These are phyloP conservation scores for Mucor circinelloides DNA, from an alignment of 371 early-diverging fungal species.

Conservation along the genomic window DNA sequence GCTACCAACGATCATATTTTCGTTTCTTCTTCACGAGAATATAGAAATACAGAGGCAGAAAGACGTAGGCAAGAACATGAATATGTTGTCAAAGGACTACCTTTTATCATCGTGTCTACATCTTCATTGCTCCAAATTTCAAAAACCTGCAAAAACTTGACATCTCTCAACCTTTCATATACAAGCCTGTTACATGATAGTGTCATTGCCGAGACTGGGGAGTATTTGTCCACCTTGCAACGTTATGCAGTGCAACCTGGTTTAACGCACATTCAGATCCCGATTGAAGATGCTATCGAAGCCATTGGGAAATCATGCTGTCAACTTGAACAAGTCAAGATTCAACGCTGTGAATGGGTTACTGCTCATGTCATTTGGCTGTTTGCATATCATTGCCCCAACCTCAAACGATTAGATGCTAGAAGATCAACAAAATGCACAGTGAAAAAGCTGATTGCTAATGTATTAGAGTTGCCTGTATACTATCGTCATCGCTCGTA, in stretches of 20 bases:
- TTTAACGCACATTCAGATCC: slow-evolving; percentile 53
- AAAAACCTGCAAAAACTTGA: slow-evolving; percentile 49
- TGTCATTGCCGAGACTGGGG: slow-evolving; percentile 58
- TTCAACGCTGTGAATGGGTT: slow-evolving; percentile 65
- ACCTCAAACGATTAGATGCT: slow-evolving; percentile 47
- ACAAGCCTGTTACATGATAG: slow-evolving; percentile 53
- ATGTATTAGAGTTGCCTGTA: slow-evolving; percentile 17
- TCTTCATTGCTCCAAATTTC: slow-evolving; percentile 62
- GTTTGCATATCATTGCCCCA: slow-evolving; percentile 44
- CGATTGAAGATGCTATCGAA: slow-evolving; percentile 46
- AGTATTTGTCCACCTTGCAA: slow-evolving; percentile 61
- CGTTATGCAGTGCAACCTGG: slow-evolving; percentile 55
- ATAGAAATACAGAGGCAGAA: neutral
- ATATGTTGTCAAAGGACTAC: slow-evolving; percentile 19
- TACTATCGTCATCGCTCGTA: neutral
- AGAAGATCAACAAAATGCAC: slow-evolving; percentile 49
- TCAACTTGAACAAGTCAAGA: slow-evolving; percentile 45
- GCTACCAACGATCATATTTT: neutral
- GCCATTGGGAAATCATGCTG: slow-evolving; percentile 50
- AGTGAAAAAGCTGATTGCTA: slow-evolving; percentile 31
- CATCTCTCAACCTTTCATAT: slow-evolving; percentile 53
- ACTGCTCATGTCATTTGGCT: slow-evolving; percentile 52
- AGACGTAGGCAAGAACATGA: slow-evolving; percentile 7
- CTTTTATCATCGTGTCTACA: slow-evolving; percentile 50
- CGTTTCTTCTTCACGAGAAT: neutral